Conservation (phyloP, 495 filamentous ascomycete genomes). For the Penicillium simplicissimum region DNA sequence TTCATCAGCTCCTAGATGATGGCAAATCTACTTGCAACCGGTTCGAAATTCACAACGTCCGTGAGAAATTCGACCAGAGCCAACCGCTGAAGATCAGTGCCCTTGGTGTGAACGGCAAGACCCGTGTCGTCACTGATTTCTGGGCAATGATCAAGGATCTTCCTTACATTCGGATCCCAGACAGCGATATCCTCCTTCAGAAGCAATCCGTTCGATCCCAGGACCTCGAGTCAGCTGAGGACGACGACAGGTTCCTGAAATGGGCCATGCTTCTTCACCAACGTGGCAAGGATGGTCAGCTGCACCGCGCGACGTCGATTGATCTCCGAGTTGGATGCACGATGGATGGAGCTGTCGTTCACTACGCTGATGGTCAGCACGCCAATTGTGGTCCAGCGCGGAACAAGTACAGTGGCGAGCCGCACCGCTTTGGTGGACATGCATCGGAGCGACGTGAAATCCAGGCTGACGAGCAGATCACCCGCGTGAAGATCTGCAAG, state of each 20-base stretch:
- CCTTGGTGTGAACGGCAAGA: conserved; percentile 12
- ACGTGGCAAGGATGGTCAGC: conserved; percentile 13
- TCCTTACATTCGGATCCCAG: conserved; percentile 14
- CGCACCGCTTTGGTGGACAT: conserved; percentile 8
- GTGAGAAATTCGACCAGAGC: conserved; percentile 14
- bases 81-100: conserved; percentile 23
- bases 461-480: conserved; percentile 19
- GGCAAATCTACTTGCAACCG: not conserved
- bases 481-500: conserved; percentile 30
- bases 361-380: conserved; percentile 35
- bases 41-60: not conserved
- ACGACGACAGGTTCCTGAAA: not conserved
- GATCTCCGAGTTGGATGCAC: conserved; percentile 38
- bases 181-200: conserved; percentile 24
- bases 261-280: conserved; percentile 19
- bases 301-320: conserved; percentile 30
- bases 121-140: conserved; percentile 24
- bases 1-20: not conserved
- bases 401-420: not conserved
- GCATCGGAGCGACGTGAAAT: not conserved
- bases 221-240: not conserved
- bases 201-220: conserved; percentile 19
- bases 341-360: conserved; percentile 40
- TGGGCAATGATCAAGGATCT: conserved; percentile 21
- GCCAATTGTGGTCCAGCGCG: conserved; percentile 36